Percentiles rank a stretch among this genome's conserved stretches.
Conservation (phyloP, 2,329 filamentous ascomycete genomes). For the Paraphoma sp. region DNA sequence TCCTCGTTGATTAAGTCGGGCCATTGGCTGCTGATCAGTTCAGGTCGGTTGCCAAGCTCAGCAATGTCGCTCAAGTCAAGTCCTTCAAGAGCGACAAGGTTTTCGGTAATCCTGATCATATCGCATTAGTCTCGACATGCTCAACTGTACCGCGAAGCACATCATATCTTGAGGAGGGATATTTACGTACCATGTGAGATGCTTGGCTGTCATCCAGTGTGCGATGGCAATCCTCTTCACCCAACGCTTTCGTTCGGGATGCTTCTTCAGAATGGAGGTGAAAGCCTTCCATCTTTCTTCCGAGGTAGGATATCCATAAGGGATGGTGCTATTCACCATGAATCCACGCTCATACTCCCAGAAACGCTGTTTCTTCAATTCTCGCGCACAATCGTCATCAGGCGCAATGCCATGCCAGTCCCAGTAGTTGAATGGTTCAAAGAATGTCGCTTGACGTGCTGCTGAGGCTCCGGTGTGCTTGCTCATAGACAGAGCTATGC, state of each 20-base stretch:
- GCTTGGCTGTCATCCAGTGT: conserved; percentile 28
- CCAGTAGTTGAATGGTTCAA: conserved; percentile 36
- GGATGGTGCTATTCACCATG: conserved; percentile 1
- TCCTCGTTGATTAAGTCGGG: neutral
- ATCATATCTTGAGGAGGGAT: no score
- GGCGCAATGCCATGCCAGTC: conserved; percentile 28
- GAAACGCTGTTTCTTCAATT: conserved; percentile 17
- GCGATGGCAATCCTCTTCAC: conserved; percentile 33
- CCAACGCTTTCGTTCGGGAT: conserved; percentile 7
- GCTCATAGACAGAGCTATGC: conserved; percentile 14
- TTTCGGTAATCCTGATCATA: conserved; percentile 17
- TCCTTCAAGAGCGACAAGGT: conserved; percentile 16
- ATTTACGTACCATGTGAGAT: conserved; percentile 24
- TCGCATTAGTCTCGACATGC: neutral
- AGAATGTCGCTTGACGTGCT: conserved; percentile 11
- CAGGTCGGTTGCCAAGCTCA: neutral
- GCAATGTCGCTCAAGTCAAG: conserved; percentile 30
- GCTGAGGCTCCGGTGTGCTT: neutral
- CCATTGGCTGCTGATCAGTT: neutral
- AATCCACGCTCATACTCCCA: conserved; percentile 25
- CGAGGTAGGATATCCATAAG: conserved; percentile 13
- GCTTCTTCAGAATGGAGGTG: neutral
- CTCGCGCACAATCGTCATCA: conserved; percentile 2
- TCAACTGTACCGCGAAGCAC: no score
- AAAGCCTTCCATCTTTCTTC: conserved; percentile 26